Base-by-base conservation (phyloP, 768 basidiomycete genomes). In the Suillus paluster region DNA sequence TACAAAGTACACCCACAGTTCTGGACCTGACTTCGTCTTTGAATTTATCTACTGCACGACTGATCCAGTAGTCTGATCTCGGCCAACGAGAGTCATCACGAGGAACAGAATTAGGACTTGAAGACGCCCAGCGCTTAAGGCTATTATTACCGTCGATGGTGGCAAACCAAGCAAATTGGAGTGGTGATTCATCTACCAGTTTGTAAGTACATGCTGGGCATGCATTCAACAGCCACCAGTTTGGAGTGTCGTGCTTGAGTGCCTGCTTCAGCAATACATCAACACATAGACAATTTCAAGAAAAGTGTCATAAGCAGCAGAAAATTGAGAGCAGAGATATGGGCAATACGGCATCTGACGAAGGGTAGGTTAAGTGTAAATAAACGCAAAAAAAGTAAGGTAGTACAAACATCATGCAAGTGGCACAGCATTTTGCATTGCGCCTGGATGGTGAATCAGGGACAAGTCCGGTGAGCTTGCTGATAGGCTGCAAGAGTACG, bases 401-500 rank as follows among this genome's bases (percentile, higher is more conserved):
- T 36, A 36, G n/a, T 11, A 36, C 36, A 8, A 53, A 56, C 55
- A 25, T 56, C 4, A 38, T 56, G 38, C 7, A 56, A 25, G n/a
- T 56, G 11, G n/a, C 55, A 56, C 15, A 56, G 36, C 8, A 58
- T 59, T 17, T 59, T 48, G 33, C 58, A 58, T 36, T 67, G 59
- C 3, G 66, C 70, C 23, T 70, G 63, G 12, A 74, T 59, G 54
- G 66, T 71, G 46, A 71, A 64, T 1, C 66, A 64, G 0, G 73
- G 72, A 45, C 71, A 72, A 4, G 63, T 64, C 1, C 66, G 63
- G 46, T 71, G 70, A 7, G 66, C 48, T 56, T 74, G 74, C 3
- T 66, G 66, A 52, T 67, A 74, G 2, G 66, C 54, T 17, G 70
- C 66, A 12, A 75, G 66, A 2, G 65, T 56, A 3, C 54, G 58